These are phyloP conservation scores for Boeremia lycopersici DNA, from an alignment of 2,329 filamentous ascomycete genomes.

Conservation along the genomic window DNA sequence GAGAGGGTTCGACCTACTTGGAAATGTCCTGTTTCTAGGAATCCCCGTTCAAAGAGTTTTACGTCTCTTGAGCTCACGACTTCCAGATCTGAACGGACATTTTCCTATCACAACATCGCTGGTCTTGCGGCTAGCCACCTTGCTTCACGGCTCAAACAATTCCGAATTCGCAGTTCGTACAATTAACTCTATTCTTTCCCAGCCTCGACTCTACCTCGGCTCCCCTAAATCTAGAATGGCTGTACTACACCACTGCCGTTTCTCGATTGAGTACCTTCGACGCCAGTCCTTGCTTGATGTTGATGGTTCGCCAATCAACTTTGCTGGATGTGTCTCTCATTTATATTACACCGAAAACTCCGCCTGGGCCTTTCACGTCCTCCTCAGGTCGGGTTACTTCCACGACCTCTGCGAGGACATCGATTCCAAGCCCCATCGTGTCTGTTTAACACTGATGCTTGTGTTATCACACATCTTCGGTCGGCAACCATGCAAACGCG, in stretches of 20 bases:
- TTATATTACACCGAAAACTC: conserved; percentile 79
- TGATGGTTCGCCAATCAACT: conserved; percentile 70
- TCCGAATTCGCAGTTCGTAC: conserved; percentile 66
- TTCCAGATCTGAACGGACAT: conserved; percentile 77
- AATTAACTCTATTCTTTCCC: conserved; percentile 71
- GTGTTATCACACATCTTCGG: conserved; percentile 74
- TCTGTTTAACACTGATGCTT: conserved; percentile 67
- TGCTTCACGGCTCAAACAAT: conserved; percentile 69
- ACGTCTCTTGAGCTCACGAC: conserved; percentile 72
- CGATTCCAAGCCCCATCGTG: conserved; percentile 54
- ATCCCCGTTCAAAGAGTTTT: conserved; percentile 66
- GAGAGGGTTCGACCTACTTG: conserved; percentile 79
- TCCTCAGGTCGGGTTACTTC: conserved; percentile 75
- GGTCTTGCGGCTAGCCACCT: conserved; percentile 69
- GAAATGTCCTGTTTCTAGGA: conserved; percentile 79
- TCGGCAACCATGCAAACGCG: conserved; percentile 59
- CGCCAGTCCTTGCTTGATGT: conserved; percentile 69
- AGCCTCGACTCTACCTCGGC: conserved; percentile 72
- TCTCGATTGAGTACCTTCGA: conserved; percentile 80
- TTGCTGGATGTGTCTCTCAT: conserved; percentile 72
- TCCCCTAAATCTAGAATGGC: conserved; percentile 70
- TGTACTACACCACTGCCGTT: conserved; percentile 76
- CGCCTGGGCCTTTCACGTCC: conserved; percentile 76
- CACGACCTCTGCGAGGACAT: conserved; percentile 66
- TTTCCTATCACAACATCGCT: conserved; percentile 79